Base-by-base conservation (phyloP, 179 eudicot genomes). In the Camellia oleifera region DNA sequence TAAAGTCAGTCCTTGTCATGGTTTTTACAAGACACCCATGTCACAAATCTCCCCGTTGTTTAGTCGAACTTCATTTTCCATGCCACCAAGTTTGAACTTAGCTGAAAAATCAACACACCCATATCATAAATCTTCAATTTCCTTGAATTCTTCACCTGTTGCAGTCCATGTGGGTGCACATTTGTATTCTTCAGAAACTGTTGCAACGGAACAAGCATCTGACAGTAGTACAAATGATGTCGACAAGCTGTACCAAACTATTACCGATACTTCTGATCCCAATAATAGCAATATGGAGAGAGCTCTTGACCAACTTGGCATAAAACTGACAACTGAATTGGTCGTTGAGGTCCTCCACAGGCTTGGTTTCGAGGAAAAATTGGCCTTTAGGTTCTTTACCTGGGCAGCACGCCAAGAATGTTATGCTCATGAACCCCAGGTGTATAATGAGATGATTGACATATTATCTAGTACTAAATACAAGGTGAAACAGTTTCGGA, bases 371-470 rank as follows among this genome's bases (percentile, higher is more conserved):
- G 90, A 91, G 79, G 99, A 95, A 84, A 94, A 89, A 81, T 40
- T 84, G 42, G 99, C 99, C 2, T 92, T 95, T 85, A 81, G 99
- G 74, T 95, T 95, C 87, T 95, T 95, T 87, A 95, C 83, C 79
- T 95, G 99, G 98, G 94, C 94, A 0, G 94, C 91, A 5, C 79
- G 78, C 50, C 92, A 87, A 82, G 94, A 95, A 57, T 42, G 76
- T 74, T 94, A 91, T 76, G 68, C 77, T 18, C 97, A 92, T 72
- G 97, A 94, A 56, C 84, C 90, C 74, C 82, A 83, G 83, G 91
- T 85, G 18, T 95, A 87, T 83, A 94, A 95, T 69, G 91, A 89
- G 61, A 92, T 95, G 90, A 94, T 95, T 82, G 96, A 94, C 77
- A 94, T 95, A 81, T 65, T 95, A 74, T 94, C 98, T 7, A 85